These are phyloP conservation scores for Venustampulla echinocandica DNA, from an alignment of 495 filamentous ascomycete species.

Conservation along the genomic window DNA sequence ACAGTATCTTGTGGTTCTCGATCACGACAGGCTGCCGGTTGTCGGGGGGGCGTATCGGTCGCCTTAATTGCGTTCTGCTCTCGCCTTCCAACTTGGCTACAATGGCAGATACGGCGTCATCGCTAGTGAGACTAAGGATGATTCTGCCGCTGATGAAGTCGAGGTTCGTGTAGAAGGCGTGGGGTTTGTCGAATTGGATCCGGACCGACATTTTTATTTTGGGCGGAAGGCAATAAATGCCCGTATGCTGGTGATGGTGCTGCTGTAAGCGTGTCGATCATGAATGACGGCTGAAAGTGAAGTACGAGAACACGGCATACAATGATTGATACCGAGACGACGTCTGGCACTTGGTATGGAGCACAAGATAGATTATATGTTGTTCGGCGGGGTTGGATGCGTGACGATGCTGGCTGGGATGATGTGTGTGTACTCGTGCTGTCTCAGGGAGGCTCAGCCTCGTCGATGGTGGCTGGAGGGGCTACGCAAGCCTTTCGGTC, in stretches of 20 bases:
- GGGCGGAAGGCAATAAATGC: not conserved
- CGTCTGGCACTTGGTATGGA: too few relatives aligned
- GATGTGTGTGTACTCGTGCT: not conserved
- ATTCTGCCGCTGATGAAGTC: conserved; percentile 65
- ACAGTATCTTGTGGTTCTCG: conserved; percentile 52
- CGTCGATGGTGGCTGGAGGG: not conserved
- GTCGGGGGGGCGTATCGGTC: conserved; percentile 18
- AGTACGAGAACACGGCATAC: too few relatives aligned
- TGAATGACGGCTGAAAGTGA: not conserved
- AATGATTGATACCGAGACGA: too few relatives aligned
- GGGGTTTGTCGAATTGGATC: conserved; percentile 65
- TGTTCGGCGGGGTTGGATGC: too few relatives aligned
- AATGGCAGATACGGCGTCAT: conserved; percentile 64
- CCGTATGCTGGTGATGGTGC: not conserved
- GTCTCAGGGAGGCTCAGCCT: not conserved
- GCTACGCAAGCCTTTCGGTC: not conserved
- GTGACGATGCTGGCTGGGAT: too few relatives aligned
- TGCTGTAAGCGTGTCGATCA: not conserved
- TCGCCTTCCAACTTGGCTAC: conserved; percentile 94
- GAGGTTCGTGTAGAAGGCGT: conserved; percentile 78
- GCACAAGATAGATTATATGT: too few relatives aligned
- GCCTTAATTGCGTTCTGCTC: conserved; percentile 51
- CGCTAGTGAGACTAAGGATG: conserved; percentile 51
- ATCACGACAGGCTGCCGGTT: conserved; percentile 12
- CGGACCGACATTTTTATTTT: conserved; percentile 59